Conservation (phyloP, 2,329 filamentous ascomycete species). For the Alternaria triticina region DNA sequence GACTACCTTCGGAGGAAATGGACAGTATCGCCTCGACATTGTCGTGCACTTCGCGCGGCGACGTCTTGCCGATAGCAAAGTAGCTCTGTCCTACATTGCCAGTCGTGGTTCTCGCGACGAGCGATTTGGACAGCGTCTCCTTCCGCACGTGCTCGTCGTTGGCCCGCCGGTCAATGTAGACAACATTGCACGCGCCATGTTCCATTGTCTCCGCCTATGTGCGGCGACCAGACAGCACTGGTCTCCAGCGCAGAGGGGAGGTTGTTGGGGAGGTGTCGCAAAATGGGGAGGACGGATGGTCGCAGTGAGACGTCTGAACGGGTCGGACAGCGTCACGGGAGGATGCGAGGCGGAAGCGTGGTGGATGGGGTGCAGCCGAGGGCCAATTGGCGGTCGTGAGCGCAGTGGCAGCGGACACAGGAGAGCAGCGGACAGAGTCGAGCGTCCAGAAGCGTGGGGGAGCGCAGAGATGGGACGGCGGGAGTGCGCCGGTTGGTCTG, state of each 20-base stretch:
- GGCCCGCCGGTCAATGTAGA: constrained; percentile 53
- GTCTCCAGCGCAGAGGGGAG: constrained; percentile 42
- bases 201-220: constrained; percentile 48
- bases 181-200: constrained; percentile 53
- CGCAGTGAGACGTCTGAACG: constrained; percentile 11
- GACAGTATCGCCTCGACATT: constrained; percentile 51
- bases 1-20: constrained; percentile 51
- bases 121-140: constrained; percentile 44
- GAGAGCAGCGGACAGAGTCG: constrained; percentile 13
- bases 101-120: constrained; percentile 41
- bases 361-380: constrained; percentile 10
- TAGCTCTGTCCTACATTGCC: constrained; percentile 45
- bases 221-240: constrained; percentile 41
- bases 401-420: constrained; percentile 12
- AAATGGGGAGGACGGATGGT: constrained; percentile 19
- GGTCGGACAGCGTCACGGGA: constrained; percentile 8
- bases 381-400: constrained; percentile 22
- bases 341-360: constrained; percentile 3
- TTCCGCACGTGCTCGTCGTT: constrained; percentile 49
- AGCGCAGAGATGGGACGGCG: constrained; percentile 18
- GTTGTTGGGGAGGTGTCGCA: constrained; percentile 24
- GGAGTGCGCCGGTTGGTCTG: constrained; percentile 29
- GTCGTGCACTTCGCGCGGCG: constrained; percentile 43
- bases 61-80: constrained; percentile 41
- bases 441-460: constrained; percentile 25